These are phyloP conservation scores for Thalassiosira sp. DNA, from an alignment of 352 stramenopile species.

Conservation along the genomic window DNA sequence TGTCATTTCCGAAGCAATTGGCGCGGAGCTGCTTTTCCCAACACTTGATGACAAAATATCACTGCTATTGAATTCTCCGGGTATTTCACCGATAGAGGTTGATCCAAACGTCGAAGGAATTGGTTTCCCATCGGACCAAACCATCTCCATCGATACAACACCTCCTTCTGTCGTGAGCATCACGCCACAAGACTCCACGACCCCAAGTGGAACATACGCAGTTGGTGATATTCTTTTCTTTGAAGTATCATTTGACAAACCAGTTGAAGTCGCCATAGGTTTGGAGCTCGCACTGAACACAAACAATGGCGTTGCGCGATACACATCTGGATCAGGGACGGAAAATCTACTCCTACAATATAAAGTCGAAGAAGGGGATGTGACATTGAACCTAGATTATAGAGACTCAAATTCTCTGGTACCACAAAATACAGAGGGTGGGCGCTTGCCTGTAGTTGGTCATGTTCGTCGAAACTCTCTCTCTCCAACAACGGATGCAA, in stretches of 20 bases:
- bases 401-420: conserved; percentile 31
- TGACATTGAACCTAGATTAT: conserved; percentile 38
- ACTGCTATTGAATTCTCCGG: conserved; percentile 39
- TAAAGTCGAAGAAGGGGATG: conserved; percentile 41
- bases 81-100: conserved; percentile 27
- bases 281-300: conserved; percentile 48
- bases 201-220: conserved; percentile 51
- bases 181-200: conserved; percentile 44
- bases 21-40: conserved; percentile 34
- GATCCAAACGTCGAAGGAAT: conserved; percentile 42
- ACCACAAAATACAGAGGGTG: conserved; percentile 53
- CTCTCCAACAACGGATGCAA: conserved; percentile 39
- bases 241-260: conserved; percentile 64
- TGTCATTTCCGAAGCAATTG: conserved; percentile 19
- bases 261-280: conserved; percentile 49
- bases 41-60: conserved; percentile 33
- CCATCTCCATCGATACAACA: conserved; percentile 52
- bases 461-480: conserved; percentile 42
- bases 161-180: conserved; percentile 45
- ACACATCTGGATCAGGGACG: conserved; percentile 46
- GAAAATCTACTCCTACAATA: conserved; percentile 54
- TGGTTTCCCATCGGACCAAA: conserved; percentile 20
- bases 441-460: conserved; percentile 28
- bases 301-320: conserved; percentile 34
- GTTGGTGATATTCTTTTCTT: conserved; percentile 59